phyloP scores from a whole-genome alignment of 2,329 filamentous ascomycete genomes.

The Trichoderma brevicompactum region DNA sequence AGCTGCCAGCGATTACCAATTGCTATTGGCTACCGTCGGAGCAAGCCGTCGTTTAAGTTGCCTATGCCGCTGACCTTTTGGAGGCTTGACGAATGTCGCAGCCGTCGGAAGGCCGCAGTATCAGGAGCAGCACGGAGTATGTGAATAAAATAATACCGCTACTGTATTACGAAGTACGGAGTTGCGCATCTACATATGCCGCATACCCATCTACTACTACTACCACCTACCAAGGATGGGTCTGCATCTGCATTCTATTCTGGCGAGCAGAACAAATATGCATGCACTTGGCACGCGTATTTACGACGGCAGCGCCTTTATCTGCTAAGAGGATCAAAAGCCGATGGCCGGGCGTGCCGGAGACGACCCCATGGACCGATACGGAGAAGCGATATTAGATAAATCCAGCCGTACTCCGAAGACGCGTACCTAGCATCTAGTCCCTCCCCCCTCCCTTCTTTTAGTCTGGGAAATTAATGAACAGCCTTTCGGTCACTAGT shows the following conservation, averaged over 20 bases:
- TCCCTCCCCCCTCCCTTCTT: neutral
- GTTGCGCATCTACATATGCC: too few relatives aligned
- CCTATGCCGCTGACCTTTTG: neutral
- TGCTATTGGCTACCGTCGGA: slow-evolving; percentile 8
- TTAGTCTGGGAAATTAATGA: neutral
- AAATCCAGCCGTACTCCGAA: too few relatives aligned
- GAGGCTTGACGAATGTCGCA: slow-evolving; percentile 4
- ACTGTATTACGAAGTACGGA: neutral
- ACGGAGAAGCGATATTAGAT: too few relatives aligned
- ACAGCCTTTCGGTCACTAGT: neutral
- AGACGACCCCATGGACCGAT: too few relatives aligned
- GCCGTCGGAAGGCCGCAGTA: slow-evolving; percentile 10
- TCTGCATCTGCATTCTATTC: slow-evolving; percentile 1
- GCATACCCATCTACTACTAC: neutral
- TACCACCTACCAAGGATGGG: neutral
- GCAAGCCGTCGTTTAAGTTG: neutral
- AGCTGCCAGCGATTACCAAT: neutral
- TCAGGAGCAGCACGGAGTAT: neutral
- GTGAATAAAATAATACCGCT: too few relatives aligned
- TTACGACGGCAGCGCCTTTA: slow-evolving; percentile 4
- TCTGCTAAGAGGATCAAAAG: neutral
- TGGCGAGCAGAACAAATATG: neutral
- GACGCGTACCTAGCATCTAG: too few relatives aligned
- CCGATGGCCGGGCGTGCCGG: neutral
- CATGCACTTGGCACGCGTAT: neutral